Evolutionary conservation across 192 early-diverging fungal genomes (phyloP).

Genomic region (Backusella tarrabulga): DNA sequence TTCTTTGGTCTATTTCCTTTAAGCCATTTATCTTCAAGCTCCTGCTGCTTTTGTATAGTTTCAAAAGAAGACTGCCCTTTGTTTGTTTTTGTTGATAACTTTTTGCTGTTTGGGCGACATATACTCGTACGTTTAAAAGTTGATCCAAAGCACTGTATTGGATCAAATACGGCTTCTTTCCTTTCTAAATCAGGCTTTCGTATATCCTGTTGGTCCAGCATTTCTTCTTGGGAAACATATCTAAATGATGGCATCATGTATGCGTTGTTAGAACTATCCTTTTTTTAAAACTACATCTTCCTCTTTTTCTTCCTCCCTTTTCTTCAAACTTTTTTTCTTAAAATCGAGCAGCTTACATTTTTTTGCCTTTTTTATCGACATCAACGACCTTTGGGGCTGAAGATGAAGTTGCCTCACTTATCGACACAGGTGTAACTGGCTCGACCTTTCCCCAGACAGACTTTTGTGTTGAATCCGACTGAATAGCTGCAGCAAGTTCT

Average conservation of each 20-base stretch:
- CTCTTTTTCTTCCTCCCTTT: not conserved
- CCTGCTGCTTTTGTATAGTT: constrained; percentile 19
- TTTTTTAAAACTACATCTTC: not conserved
- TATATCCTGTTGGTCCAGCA: not conserved
- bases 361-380: constrained; percentile 12
- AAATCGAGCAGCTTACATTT: constrained; percentile 8
- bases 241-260: not conserved
- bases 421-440: not conserved
- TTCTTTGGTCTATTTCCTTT: constrained; percentile 41
- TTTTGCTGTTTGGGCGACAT: not conserved
- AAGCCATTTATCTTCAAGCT: constrained; percentile 24
- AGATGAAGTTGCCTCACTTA: not conserved
- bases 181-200: not conserved
- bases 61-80: constrained; percentile 9
- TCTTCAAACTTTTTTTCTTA: not conserved
- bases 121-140: constrained; percentile 4
- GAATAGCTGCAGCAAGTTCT: constrained; percentile 1
- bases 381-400: not conserved
- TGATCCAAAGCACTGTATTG: not conserved
- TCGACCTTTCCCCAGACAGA: constrained; percentile 35
- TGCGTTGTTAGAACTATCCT: not conserved
- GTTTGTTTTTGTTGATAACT: too few species aligned
- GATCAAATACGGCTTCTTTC: not conserved
- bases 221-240: not conserved
- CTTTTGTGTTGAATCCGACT: constrained; percentile 16